phyloP scores from a whole-genome alignment of 495 filamentous ascomycete genomes.

The Aspergillus diversus region DNA sequence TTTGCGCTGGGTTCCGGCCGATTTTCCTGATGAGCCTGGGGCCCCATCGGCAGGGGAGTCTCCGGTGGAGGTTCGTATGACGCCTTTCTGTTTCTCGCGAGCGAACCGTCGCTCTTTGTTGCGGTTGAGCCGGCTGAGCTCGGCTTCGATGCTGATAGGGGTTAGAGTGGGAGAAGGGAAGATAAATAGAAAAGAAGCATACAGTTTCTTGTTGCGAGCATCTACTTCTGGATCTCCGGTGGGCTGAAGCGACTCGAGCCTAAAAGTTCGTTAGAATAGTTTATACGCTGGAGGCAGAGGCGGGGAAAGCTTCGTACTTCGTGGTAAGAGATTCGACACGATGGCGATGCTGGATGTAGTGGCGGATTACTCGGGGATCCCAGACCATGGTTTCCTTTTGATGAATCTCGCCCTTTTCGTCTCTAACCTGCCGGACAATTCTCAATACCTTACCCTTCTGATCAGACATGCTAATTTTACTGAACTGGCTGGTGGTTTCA shows the following conservation, averaged over 20 bases:
- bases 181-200: conserved; percentile 21
- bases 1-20: conserved; percentile 79
- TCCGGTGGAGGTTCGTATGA: conserved; percentile 42
- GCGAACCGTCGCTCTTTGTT: conserved; percentile 91
- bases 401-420: conserved; percentile 64
- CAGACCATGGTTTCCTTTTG: conserved; percentile 64
- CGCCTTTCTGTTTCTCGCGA: conserved; percentile 85
- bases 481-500: conserved; percentile 86
- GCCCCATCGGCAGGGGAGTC: conserved; percentile 48
- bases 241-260: conserved; percentile 62
- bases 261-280: conserved; percentile 23
- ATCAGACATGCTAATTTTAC: conserved; percentile 70
- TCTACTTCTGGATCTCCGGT: conserved; percentile 79
- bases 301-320: conserved; percentile 54
- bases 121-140: conserved; percentile 78
- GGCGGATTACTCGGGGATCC: conserved; percentile 74
- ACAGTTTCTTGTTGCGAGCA: conserved; percentile 59
- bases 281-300: conserved; percentile 1
- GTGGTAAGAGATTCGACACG: conserved; percentile 65
- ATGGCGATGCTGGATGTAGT: conserved; percentile 59
- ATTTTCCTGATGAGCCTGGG: conserved; percentile 50
- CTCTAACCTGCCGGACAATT: conserved; percentile 69
- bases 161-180: conserved; percentile 9
- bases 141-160: conserved; percentile 64
- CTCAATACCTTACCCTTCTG: conserved; percentile 71